Base-by-base conservation (phyloP, 116 monocot species). In the Trichopus zeylanicus region DNA sequence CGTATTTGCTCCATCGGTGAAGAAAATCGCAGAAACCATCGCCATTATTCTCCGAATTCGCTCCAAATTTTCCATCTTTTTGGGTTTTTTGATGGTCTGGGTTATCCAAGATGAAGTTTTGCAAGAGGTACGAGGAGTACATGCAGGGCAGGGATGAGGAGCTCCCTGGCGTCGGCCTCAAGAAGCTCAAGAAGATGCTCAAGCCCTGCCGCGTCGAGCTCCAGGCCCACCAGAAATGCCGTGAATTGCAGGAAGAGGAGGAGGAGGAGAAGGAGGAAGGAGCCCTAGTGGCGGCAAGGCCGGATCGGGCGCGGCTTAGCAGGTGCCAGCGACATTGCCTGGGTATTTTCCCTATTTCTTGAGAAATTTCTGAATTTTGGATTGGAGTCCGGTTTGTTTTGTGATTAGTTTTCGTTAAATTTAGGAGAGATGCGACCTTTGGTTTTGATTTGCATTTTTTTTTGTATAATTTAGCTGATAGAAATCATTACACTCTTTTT, bases 21-120 rank as follows among this genome's bases (percentile, higher is more conserved):
- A n/a, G n/a, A n/a, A n/a, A n/a, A n/a, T n/a, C n/a, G n/a, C n/a
- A n/a, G n/a, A n/a, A n/a, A n/a, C n/a, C n/a, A n/a, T n/a, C n/a
- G n/a, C n/a, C n/a, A n/a, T 42, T 42, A 4, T 18, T 0, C 42
- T n/a, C 42, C n/a, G n/a, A 42, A 13, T 37, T 15, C 15, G 6
- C 12, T 37, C 12, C 37, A 37, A 37, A 37, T 8, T 1, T 37
- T 2, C 37, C 1, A 37, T 37, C 7, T 37, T 37, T 37, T 0
- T 11, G 8, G 37, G 37, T 37, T 42, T 42, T 42, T n/a, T n/a
- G 42, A 42, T 3, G 42, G 18, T 2, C 42, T 13, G 42, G 13
- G n/a, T n/a, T n/a, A n/a, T n/a, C 34, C 5, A 56, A 58, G 53
- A 82, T 82, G 87, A 87, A 82, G 74, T 87, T 87, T 48, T 78